These are phyloP conservation scores for Phaffomyces antillensis DNA, from an alignment of 805 yeast species.

Conservation along the genomic window DNA sequence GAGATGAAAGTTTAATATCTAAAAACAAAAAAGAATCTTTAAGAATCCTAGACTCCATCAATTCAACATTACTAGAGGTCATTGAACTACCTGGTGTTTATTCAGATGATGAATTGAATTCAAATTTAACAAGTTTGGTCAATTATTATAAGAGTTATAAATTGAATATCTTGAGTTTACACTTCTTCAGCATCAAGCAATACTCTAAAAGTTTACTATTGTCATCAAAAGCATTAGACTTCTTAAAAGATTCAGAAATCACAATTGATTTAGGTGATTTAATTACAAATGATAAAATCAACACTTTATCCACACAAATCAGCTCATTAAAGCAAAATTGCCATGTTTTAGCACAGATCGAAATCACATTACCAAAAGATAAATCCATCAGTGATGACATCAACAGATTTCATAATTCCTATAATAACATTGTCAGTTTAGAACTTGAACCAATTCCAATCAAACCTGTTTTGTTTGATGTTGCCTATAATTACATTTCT, in stretches of 20 bases:
- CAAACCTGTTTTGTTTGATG: constrained; percentile 88
- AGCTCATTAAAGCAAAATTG: constrained; percentile 19
- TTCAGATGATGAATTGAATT: constrained; percentile 64
- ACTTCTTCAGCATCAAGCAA: constrained; percentile 33
- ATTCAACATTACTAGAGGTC: constrained; percentile 48
- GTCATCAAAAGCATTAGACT: constrained; percentile 25
- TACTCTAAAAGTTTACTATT: constrained; percentile 44
- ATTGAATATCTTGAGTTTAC: constrained; percentile 36
- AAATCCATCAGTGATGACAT: constrained; percentile 20
- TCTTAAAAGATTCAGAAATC: constrained; percentile 13
- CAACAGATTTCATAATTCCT: constrained; percentile 18
- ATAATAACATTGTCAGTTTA: constrained; percentile 22
- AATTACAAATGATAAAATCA: constrained; percentile 31
- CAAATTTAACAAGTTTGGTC: constrained; percentile 44
- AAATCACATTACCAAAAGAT: constrained; percentile 24
- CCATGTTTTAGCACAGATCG: constrained; percentile 44
- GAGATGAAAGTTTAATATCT: constrained; percentile 42
- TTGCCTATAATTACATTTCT: constrained; percentile 76
- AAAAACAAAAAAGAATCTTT: constrained; percentile 27
- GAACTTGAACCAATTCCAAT: constrained; percentile 50
- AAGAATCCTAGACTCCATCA: constrained; percentile 34
- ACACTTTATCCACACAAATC: constrained; percentile 17
- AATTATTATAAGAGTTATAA: constrained; percentile 41
- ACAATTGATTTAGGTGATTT: constrained; percentile 18
- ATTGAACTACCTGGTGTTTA: constrained; percentile 88